phyloP scores from a whole-genome alignment of 1,284 basidiomycete species.

The Porphyrellus sp. region DNA sequence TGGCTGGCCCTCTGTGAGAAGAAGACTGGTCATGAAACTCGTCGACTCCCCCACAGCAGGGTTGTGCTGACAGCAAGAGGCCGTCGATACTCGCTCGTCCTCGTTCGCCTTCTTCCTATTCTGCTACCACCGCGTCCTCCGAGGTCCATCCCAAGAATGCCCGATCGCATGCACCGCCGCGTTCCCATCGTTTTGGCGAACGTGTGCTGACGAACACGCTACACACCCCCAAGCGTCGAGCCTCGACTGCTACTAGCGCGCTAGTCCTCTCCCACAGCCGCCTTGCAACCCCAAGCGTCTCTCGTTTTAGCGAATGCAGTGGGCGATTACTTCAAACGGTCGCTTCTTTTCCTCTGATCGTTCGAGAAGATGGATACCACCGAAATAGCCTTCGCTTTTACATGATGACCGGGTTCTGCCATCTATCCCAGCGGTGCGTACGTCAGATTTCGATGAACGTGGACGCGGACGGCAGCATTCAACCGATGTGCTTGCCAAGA shows the following conservation, averaged over 20 bases:
- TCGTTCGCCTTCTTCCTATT: constrained; percentile 13
- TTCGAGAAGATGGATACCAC: neutral
- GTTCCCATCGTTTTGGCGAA: constrained; percentile 4
- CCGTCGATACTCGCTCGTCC: constrained; percentile 3
- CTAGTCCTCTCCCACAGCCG: neutral
- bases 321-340: neutral
- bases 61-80: constrained; percentile 14
- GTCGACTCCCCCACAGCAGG: neutral
- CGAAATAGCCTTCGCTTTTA: neutral
- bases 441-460: neutral
- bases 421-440: neutral
- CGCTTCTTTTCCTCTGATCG: neutral
- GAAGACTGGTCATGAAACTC: constrained; percentile 8
- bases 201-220: neutral
- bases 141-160: neutral
- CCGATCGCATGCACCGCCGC: neutral
- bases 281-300: neutral
- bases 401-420: neutral
- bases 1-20: constrained; percentile 18
- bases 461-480: neutral
- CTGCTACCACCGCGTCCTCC: constrained; percentile 3
- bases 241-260: too few relatives aligned
- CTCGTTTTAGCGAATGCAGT: neutral
- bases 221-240: too few relatives aligned
- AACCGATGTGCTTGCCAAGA: neutral